These are phyloP conservation scores for Sporothrix schenckii DNA, from an alignment of 2,329 filamentous ascomycete genomes.

Conservation along the genomic window DNA sequence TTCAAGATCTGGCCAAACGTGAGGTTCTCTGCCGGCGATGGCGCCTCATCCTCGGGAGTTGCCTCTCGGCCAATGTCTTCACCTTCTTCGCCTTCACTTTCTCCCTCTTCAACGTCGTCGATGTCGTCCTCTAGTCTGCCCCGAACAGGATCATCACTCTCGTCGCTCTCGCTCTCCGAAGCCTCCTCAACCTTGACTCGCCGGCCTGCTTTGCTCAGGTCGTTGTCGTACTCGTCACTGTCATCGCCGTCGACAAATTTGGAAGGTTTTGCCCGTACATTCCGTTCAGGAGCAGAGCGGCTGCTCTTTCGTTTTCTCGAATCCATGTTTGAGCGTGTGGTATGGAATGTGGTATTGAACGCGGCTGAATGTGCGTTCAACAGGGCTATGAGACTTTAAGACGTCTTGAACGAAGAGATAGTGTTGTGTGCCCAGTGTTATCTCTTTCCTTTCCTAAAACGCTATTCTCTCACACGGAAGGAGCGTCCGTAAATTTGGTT, in stretches of 20 bases:
- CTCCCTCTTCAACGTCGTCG: slow-evolving; percentile 45
- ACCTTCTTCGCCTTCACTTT: slow-evolving; percentile 35
- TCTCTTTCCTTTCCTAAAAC: background rate
- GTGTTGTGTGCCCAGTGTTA: no score
- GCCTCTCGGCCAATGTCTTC: slow-evolving; percentile 9
- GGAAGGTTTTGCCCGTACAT: slow-evolving; percentile 46
- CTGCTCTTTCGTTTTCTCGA: slow-evolving; percentile 49
- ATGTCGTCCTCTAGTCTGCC: slow-evolving; percentile 37
- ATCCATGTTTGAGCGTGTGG: slow-evolving; percentile 40
- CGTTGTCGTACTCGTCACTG: slow-evolving; percentile 24
- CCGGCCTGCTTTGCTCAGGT: slow-evolving; percentile 28
- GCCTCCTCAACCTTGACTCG: slow-evolving; percentile 38
- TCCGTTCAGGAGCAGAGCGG: slow-evolving; percentile 46
- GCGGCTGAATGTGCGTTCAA: background rate
- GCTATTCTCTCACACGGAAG: background rate
- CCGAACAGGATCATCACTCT: slow-evolving; percentile 29
- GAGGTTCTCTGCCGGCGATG: slow-evolving; percentile 25
- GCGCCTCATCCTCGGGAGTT: slow-evolving; percentile 33
- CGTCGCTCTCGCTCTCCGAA: slow-evolving; percentile 35
- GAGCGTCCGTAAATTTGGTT: background rate
- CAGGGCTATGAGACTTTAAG: background rate
- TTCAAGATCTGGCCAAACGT: slow-evolving; percentile 34
- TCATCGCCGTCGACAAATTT: slow-evolving; percentile 23
- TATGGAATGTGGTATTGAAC: background rate
- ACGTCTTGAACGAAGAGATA: background rate